A percentile compares a stretch with the other conserved stretches of the same genome.
Conservation (phyloP, 176 grass and related monocot species). For the Eragrostis curvula region DNA sequence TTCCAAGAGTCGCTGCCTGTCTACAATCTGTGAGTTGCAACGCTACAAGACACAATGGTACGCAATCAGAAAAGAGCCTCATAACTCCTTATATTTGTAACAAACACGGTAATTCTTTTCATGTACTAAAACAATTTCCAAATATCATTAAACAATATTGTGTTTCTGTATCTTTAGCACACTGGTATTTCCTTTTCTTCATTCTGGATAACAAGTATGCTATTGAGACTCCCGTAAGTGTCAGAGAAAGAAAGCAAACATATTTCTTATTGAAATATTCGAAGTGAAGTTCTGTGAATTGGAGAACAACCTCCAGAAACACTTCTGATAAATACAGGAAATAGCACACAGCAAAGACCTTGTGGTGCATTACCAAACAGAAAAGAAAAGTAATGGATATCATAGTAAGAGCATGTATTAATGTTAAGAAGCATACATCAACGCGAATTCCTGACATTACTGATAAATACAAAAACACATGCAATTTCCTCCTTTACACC, state of each 20-base stretch:
- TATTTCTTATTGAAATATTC: background rate
- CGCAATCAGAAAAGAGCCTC: background rate
- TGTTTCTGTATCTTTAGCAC: conserved; percentile 6
- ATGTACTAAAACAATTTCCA: background rate
- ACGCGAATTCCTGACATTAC: conserved; percentile 30
- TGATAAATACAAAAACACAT: conserved; percentile 6
- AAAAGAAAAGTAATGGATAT: conserved; percentile 1
- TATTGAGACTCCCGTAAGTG: background rate
- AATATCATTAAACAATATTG: background rate
- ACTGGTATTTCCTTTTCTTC: conserved; percentile 5
- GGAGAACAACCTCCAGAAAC: conserved; percentile 27
- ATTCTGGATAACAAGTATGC: background rate
- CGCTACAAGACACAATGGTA: conserved; percentile 40
- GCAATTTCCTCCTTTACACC: conserved; percentile 29
- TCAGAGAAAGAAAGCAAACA: background rate
- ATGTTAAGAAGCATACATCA: background rate
- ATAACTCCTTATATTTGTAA: background rate
- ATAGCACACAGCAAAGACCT: background rate
- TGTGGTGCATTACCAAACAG: background rate
- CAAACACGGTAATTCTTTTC: background rate
- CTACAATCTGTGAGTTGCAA: conserved; percentile 32
- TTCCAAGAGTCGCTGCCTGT: conserved; percentile 49
- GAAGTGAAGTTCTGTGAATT: background rate
- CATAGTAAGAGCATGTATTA: too few species aligned
- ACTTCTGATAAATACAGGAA: background rate